Evolutionary conservation across 495 filamentous ascomycete genomes (phyloP).

Genomic region (Neurospora sp.): DNA sequence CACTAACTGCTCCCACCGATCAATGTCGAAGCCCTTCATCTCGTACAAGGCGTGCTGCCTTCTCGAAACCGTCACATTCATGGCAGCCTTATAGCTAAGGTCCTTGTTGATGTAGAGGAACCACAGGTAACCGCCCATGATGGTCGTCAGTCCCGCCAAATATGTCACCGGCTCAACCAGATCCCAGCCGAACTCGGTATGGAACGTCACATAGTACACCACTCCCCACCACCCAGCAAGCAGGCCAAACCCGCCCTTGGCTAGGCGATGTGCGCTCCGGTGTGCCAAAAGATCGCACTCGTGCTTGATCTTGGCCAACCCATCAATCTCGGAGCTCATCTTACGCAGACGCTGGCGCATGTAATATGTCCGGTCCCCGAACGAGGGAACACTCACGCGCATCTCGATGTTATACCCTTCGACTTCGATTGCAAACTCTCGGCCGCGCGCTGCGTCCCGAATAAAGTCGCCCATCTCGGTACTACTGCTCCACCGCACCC

Average conservation of each 20-base stretch:
- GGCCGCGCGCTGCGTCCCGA: conserved; percentile 71
- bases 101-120: conserved; percentile 90
- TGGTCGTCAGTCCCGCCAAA: conserved; percentile 66
- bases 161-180: conserved; percentile 89
- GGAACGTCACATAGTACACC: conserved; percentile 70
- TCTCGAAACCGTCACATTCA: conserved; percentile 74
- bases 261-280: conserved; percentile 64
- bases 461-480: conserved; percentile 96
- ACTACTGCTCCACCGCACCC: conserved; percentile 82
- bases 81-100: conserved; percentile 71
- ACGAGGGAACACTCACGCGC: conserved; percentile 71
- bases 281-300: conserved; percentile 76
- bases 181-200: conserved; percentile 72
- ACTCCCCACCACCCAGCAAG: conserved; percentile 69
- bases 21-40: conserved; percentile 59
- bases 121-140: conserved; percentile 88
- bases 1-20: conserved; percentile 68
- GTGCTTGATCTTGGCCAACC: conserved; percentile 60
- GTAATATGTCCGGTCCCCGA: conserved; percentile 82
- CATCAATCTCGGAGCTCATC: conserved; percentile 53
- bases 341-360: conserved; percentile 66
- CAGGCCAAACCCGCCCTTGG: conserved; percentile 63
- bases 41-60: conserved; percentile 72
- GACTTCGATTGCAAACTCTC: conserved; percentile 79
- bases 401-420: conserved; percentile 62